Evolutionary conservation across 495 filamentous ascomycete species (phyloP), one percentile per base, ranked within the genome.

Genomic region (Bacidia gigantensis): DNA sequence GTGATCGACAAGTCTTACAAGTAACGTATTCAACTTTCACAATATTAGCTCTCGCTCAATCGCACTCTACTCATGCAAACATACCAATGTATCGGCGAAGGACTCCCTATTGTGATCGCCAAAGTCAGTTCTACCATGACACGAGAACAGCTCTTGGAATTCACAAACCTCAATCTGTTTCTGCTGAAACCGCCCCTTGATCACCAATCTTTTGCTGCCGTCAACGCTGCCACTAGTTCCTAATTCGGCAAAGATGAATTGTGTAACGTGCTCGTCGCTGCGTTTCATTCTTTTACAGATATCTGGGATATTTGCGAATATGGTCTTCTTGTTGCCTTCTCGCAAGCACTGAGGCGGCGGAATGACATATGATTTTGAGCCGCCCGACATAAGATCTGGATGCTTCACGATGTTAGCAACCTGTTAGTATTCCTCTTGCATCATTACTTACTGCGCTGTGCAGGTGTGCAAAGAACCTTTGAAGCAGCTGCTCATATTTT

Each of bases 291-390:
- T 77, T 71, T 86, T 86, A 71, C 81, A 84, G 58, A 94, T 94
- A 64, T 93, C 87, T 53, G 84, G 76, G 60, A 98, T 88, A 72
- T 98, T 98, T 69, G 92, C 92, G 65, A 96, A 98, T 61, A 97
- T 94, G 49, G 92, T 97, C 84, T 95, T 95, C 79, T 95, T 95
- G 79, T 97, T 97, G 66, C 92, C 92, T 87, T 98, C 93, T 71
- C 93, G 89, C 44, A 97, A 76, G 70, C 90, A 95, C 73, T 98
- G 93, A n/a, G 92, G 92, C 11, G 92, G 92, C 17, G 92, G 93
- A 60, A 98, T 98, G 77, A 96, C 96, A 76, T 98, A 98, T 62
- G 84, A 89, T 71, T 86, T 87, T 55, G 83, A 78, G 47, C 90
- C 92, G 67, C 79, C 82, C 18, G 84, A 84, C 14, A 89, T 79